Evolutionary conservation across 306 rosid genomes (phyloP).

Genomic region (Luffa acutangula): DNA sequence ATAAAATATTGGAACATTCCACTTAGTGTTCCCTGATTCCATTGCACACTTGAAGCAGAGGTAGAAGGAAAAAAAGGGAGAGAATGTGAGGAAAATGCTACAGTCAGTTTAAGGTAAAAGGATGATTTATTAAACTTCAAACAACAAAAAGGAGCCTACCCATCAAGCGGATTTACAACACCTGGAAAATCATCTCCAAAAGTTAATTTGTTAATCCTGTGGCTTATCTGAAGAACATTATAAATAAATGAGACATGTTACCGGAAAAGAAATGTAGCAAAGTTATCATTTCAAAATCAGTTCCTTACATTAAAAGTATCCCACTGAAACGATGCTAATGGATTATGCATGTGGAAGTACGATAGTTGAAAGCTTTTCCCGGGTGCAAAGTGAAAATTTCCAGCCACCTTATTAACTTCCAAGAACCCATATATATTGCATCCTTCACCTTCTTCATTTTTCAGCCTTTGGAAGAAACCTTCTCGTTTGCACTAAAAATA

Average conservation of each 20-base stretch:
- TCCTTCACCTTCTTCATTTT: conserved; percentile 95
- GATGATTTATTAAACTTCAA: neutral
- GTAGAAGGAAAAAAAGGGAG: conserved; percentile 13
- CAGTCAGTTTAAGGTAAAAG: neutral
- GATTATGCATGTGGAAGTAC: conserved; percentile 69
- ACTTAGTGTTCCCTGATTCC: conserved; percentile 68
- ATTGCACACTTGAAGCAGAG: conserved; percentile 38
- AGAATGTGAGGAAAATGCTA: conserved; percentile 7
- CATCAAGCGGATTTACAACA: conserved; percentile 78
- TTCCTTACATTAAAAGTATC: conserved; percentile 80
- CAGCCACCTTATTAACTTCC: conserved; percentile 96
- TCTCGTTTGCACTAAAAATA: conserved; percentile 85
- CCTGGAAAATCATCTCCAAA: conserved; percentile 92
- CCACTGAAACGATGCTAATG: conserved; percentile 70
- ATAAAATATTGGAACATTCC: conserved; percentile 95
- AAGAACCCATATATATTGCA: conserved; percentile 87
- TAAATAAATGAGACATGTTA: conserved; percentile 10
- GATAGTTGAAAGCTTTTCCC: conserved; percentile 96
- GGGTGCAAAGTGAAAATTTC: conserved; percentile 95
- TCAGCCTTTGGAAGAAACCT: conserved; percentile 84
- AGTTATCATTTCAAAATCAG: neutral
- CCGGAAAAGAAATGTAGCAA: neutral
- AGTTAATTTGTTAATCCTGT: conserved; percentile 68
- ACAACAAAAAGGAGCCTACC: conserved; percentile 31
- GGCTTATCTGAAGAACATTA: conserved; percentile 51